Conservation (phyloP, 495 filamentous ascomycete genomes). For the Rhizodiscina lignyota region DNA sequence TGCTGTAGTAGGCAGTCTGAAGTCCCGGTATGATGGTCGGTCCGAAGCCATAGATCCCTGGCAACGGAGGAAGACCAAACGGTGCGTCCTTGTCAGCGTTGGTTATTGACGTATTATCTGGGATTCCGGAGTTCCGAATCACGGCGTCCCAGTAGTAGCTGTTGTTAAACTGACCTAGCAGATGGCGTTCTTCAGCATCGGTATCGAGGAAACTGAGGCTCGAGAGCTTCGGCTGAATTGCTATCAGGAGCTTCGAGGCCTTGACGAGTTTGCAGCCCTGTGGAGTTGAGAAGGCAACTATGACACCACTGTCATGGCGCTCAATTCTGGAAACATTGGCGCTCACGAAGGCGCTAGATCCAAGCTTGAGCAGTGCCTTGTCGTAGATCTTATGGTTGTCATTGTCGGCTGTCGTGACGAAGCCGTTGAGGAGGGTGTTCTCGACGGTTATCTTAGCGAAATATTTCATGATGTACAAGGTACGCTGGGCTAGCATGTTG, state of each 20-base stretch:
- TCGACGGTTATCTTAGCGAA: slow-evolving; percentile 5
- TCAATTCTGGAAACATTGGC: slow-evolving; percentile 16
- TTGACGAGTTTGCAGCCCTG: slow-evolving; percentile 20
- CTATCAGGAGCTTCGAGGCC: slow-evolving; percentile 27
- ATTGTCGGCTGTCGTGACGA: slow-evolving; percentile 16
- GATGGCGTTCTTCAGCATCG: slow-evolving; percentile 13
- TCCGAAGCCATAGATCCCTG: slow-evolving; percentile 5
- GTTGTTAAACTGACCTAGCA: slow-evolving; percentile 25
- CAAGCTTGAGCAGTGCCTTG: slow-evolving; percentile 17
- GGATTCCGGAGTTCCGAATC: slow-evolving; percentile 24
- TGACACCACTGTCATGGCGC: slow-evolving; percentile 11
- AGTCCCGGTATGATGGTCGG: slow-evolving; percentile 4
- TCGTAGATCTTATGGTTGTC: slow-evolving; percentile 27
- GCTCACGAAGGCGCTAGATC: slow-evolving; percentile 16
- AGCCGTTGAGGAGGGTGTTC: slow-evolving; percentile 6
- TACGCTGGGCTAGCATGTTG: slow-evolving; percentile 20
- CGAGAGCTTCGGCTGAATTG: slow-evolving; percentile 22
- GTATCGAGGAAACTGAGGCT: slow-evolving; percentile 25
- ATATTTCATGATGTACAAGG: slow-evolving; percentile 14
- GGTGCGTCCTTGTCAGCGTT: slow-evolving; percentile 18
- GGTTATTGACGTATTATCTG: slow-evolving; percentile 7
- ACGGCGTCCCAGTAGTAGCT: slow-evolving; percentile 27
- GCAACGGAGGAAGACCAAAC: slow-evolving; percentile 10
- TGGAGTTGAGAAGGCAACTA: slow-evolving; percentile 19
- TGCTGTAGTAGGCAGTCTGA: slow-evolving; percentile 7